These are phyloP conservation scores for Cyberlindnera veronae DNA, from an alignment of 805 yeast genomes.

Conservation along the genomic window DNA sequence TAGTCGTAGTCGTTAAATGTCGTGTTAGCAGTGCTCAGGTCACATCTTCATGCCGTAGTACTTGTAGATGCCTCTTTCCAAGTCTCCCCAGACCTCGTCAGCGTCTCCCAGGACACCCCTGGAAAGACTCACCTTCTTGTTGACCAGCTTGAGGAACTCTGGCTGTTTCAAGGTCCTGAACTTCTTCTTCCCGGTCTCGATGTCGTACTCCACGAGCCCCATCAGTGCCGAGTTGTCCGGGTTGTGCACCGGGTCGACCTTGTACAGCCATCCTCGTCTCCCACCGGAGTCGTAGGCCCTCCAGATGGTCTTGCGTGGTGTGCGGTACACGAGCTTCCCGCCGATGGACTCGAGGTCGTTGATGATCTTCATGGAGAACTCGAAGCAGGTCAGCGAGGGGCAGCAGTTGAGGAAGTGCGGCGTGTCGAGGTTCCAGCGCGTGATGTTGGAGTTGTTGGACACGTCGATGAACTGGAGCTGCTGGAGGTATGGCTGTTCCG, in stretches of 20 bases:
- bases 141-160: slow-evolving; percentile 36
- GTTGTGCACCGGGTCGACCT: slow-evolving; percentile 33
- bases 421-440: slow-evolving; percentile 56
- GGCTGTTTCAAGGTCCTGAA: slow-evolving; percentile 37
- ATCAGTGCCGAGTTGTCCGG: slow-evolving; percentile 31
- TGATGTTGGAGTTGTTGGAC: slow-evolving; percentile 57
- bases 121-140: slow-evolving; percentile 34
- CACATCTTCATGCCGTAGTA: slow-evolving; percentile 39
- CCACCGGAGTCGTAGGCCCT: slow-evolving; percentile 45
- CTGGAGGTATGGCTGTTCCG: slow-evolving; percentile 21
- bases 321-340: slow-evolving; percentile 23
- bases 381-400: slow-evolving; percentile 56
- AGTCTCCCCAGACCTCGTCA: slow-evolving; percentile 38
- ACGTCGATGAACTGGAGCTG: slow-evolving; percentile 59
- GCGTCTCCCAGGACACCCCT: slow-evolving; percentile 35
- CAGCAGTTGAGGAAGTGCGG: slow-evolving; percentile 42
- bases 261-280: slow-evolving; percentile 78
- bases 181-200: slow-evolving; percentile 60
- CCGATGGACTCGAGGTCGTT: slow-evolving; percentile 41
- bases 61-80: slow-evolving; percentile 43
- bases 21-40: no score
- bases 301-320: slow-evolving; percentile 26
- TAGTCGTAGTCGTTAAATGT: no score
- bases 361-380: slow-evolving; percentile 56
- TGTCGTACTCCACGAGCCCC: slow-evolving; percentile 53